Conservation (phyloP, 352 stramenopile genomes). For the Phytophthora chlamydospora region DNA sequence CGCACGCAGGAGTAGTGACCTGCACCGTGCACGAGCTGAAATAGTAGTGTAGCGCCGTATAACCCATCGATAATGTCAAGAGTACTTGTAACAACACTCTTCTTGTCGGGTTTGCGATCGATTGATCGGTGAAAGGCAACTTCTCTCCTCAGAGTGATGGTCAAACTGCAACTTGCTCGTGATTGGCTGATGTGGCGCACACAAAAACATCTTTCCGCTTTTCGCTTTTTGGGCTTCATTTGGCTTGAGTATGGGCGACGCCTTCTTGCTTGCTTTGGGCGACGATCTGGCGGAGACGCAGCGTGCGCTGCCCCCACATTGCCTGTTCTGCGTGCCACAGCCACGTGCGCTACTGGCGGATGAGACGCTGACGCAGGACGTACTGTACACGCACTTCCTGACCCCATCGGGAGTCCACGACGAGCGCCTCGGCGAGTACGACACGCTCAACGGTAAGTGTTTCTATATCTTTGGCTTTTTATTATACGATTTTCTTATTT, state of each 20-base stretch:
- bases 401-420: constrained; percentile 33
- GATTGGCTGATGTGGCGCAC: constrained; percentile 19
- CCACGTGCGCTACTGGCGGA: constrained; percentile 59
- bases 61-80: too few relatives aligned
- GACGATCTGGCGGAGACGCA: constrained; percentile 57
- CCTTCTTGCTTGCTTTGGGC: constrained; percentile 50
- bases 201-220: too few relatives aligned
- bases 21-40: constrained; percentile 25
- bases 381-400: constrained; percentile 68
- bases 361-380: constrained; percentile 39
- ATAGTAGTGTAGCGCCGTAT: not conserved
- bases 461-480: not conserved
- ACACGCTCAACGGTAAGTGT: constrained; percentile 64
- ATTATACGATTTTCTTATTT: constrained; percentile 17
- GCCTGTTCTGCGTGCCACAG: constrained; percentile 76
- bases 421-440: constrained; percentile 52
- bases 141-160: constrained; percentile 17
- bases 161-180: constrained; percentile 32
- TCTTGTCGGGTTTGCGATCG: too few relatives aligned
- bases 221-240: constrained; percentile 6
- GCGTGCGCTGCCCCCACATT: constrained; percentile 51
- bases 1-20: constrained; percentile 27
- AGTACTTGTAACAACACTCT: too few relatives aligned
- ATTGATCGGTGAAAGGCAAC: too few relatives aligned
- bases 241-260: constrained; percentile 43